These are phyloP conservation scores for Nidula microcarpa DNA, from an alignment of 768 basidiomycete species.

Conservation along the genomic window DNA sequence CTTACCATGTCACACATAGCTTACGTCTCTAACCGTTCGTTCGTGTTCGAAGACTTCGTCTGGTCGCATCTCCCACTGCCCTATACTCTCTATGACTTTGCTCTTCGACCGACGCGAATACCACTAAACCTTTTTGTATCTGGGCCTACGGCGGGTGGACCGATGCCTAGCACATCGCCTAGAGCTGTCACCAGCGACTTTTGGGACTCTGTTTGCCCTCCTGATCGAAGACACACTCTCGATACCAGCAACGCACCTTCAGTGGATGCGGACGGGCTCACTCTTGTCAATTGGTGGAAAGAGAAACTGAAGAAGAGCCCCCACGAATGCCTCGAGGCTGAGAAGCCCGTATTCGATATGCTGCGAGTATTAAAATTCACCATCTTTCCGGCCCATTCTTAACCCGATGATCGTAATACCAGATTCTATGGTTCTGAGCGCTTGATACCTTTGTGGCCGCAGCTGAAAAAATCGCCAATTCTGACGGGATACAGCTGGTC, in stretches of 20 bases:
- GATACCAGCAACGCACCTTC: conserved; percentile 18
- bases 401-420: neutral
- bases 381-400: neutral
- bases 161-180: conserved; percentile 2
- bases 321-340: conserved; percentile 40
- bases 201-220: conserved; percentile 45
- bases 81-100: conserved; percentile 51
- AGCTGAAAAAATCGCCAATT: neutral
- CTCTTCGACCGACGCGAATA: conserved; percentile 45
- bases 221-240: conserved; percentile 28
- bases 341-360: conserved; percentile 42
- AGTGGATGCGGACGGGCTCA: conserved; percentile 31
- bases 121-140: conserved; percentile 60
- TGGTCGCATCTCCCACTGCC: conserved; percentile 55
- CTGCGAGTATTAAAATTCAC: conserved; percentile 29
- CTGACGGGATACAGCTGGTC: neutral
- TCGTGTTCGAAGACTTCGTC: conserved; percentile 60
- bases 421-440: conserved; percentile 19
- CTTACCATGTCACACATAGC: conserved; percentile 53
- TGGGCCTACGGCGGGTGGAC: conserved; percentile 51
- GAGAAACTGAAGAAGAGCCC: conserved; percentile 32
- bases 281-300: conserved; percentile 49
- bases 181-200: conserved; percentile 42
- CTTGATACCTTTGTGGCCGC: neutral
- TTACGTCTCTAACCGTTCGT: conserved; percentile 44